Evolutionary conservation across 2,329 filamentous ascomycete species (phyloP).

Genomic region (Paracamarosporium sp.): DNA sequence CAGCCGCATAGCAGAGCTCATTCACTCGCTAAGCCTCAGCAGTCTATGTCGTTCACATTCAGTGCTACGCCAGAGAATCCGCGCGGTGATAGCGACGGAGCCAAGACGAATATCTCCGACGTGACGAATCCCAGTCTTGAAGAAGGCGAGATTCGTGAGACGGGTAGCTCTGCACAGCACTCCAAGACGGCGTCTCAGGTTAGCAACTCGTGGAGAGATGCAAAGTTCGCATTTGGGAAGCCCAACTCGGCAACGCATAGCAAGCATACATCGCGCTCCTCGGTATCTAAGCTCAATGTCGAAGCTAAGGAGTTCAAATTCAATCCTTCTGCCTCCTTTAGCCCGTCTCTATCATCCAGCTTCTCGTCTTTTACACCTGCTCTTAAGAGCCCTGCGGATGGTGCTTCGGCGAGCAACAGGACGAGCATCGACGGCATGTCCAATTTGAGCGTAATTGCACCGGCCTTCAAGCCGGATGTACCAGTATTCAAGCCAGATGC

Average conservation of each 20-base stretch:
- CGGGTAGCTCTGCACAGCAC: slow-evolving; percentile 36
- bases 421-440: slow-evolving; percentile 36
- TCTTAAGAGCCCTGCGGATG: slow-evolving; percentile 53
- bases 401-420: slow-evolving; percentile 55
- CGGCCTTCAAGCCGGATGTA: slow-evolving; percentile 78
- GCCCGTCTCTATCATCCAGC: slow-evolving; percentile 51
- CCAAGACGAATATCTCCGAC: slow-evolving; percentile 48
- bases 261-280: slow-evolving; percentile 73
- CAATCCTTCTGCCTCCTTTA: slow-evolving; percentile 62
- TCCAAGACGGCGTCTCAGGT: slow-evolving; percentile 45
- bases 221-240: slow-evolving; percentile 42
- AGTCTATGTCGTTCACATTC: slow-evolving; percentile 39
- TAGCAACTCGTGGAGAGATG: slow-evolving; percentile 45
- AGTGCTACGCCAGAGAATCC: slow-evolving; percentile 33
- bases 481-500: slow-evolving; percentile 73
- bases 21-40: slow-evolving; percentile 71
- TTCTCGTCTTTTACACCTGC: slow-evolving; percentile 50
- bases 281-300: slow-evolving; percentile 82
- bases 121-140: slow-evolving; percentile 48
- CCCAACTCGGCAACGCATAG: slow-evolving; percentile 41
- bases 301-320: slow-evolving; percentile 88
- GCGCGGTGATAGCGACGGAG: slow-evolving; percentile 49
- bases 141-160: slow-evolving; percentile 33
- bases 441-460: slow-evolving; percentile 72
- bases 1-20: slow-evolving; percentile 77